These are phyloP conservation scores for Colletotrichum tropicale DNA, from an alignment of 2,329 filamentous ascomycete species.

Conservation along the genomic window DNA sequence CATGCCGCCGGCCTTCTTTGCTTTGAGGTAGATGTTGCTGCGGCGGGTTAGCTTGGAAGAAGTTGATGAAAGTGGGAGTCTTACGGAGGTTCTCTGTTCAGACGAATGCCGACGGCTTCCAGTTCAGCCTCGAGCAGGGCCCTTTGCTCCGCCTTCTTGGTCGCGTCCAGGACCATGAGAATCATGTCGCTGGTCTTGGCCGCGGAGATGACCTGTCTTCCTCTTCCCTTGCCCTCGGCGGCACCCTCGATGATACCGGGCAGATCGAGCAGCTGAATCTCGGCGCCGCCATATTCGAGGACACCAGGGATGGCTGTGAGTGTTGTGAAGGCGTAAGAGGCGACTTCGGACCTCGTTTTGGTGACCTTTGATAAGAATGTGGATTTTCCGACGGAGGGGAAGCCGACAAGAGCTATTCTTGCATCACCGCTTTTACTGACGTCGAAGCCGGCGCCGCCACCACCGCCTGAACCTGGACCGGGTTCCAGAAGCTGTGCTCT, in stretches of 20 bases:
- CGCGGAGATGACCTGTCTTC: conserved; percentile 94
- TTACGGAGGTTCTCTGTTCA: conserved; percentile 90
- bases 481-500: conserved; percentile 95
- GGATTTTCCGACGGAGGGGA: conserved; percentile 97
- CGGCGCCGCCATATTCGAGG: conserved; percentile 94
- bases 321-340: conserved; percentile 96
- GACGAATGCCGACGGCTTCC: conserved; percentile 90
- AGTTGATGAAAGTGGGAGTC: conserved; percentile 26
- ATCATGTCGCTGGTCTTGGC: conserved; percentile 98
- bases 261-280: conserved; percentile 97
- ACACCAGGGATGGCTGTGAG: conserved; percentile 97
- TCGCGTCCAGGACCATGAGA: conserved; percentile 95
- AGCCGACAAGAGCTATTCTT: conserved; percentile 96
- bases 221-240: conserved; percentile 92
- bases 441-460: conserved; percentile 85
- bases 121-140: conserved; percentile 88
- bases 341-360: conserved; percentile 95
- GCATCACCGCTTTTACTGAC: conserved; percentile 97
- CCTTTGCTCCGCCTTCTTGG: conserved; percentile 93
- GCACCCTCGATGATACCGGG: conserved; percentile 98
- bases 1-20: conserved; percentile 95
- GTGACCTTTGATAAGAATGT: conserved; percentile 99
- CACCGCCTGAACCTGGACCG: conserved; percentile 75
- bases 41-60: background rate
- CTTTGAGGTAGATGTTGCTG: conserved; percentile 96